Base-by-base conservation (phyloP, 2,329 filamentous ascomycete species). In the Paracamarosporium sp. region DNA sequence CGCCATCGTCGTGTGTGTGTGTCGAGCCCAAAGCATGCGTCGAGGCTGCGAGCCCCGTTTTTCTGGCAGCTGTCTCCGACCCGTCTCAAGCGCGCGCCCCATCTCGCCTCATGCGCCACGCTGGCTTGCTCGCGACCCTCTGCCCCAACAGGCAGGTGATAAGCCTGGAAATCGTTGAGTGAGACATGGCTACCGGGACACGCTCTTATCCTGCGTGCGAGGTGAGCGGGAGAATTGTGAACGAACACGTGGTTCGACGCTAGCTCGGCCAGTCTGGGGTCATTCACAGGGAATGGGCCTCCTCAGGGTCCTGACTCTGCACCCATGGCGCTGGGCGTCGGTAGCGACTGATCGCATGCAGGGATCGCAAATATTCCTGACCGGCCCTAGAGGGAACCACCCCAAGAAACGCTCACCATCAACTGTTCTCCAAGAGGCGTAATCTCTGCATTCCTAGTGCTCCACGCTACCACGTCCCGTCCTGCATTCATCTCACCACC, bases 251-350 rank as follows among this genome's bases (percentile, higher is more conserved):
- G n/a, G n/a, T n/a, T n/a, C n/a, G n/a, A n/a, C n/a, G 30, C 30
- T 13, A 8, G 30, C 30, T 7, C 30, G 30, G 30, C 30, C 30
- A n/a, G n/a, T n/a, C n/a, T n/a, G 38, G 38, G 41, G 13, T 47
- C 27, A 20, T 33, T 9, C 44, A 31, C 45, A 36, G 31, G 31
- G 20, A 25, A 48, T 25, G 20, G 30, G 31, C 45, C 45, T 48
- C 45, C 11, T 48, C 48, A 41, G 48, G 48, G 46, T 50, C 46
- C 46, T 28, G 46, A 9, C 46, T n/a, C 2, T 17, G 24, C 15
- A 51, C 48, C 48, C 48, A 33, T 33, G 35, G 25, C 36, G 36
- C 48, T 41, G 48, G 48, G n/a, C 46, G 22, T 41, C 48, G 48
- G 48, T 51, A 51, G 48, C 48, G 48, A 51, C 46, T 35, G 28